Conservation (phyloP, 148 eudicot species). For the Dianthus caryophyllus region DNA sequence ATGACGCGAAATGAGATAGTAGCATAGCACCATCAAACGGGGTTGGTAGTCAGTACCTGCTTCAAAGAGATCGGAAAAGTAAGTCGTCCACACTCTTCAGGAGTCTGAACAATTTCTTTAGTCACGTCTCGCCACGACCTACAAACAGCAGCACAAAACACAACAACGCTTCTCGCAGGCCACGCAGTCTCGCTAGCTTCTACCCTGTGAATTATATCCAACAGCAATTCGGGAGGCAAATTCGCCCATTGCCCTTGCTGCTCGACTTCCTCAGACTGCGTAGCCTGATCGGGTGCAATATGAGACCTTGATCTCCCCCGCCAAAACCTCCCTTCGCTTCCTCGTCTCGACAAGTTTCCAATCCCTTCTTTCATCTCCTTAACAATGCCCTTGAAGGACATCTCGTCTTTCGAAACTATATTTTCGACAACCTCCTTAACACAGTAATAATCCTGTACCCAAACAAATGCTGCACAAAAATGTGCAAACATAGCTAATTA, state of each 20-base stretch:
- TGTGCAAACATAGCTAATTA: no score
- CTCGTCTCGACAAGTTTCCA: slow-evolving; percentile 61
- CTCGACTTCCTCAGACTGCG: slow-evolving; percentile 34
- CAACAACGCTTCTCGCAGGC: slow-evolving; percentile 82
- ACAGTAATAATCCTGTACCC: no score
- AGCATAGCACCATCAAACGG: no score
- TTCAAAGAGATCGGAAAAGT: slow-evolving; percentile 94
- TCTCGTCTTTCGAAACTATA: no score
- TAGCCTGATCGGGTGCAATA: slow-evolving; percentile 72
- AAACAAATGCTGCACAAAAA: no score
- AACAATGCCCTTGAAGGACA: slow-evolving; percentile 76
- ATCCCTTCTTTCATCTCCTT: slow-evolving; percentile 79
- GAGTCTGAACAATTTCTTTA: slow-evolving; percentile 88
- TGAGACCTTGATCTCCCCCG: slow-evolving; percentile 65
- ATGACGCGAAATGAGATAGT: no score
- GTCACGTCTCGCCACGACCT: slow-evolving; percentile 89
- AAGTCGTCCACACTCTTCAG: slow-evolving; percentile 78
- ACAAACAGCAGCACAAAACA: slow-evolving; percentile 85
- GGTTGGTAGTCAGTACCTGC: no score
- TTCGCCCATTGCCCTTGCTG: slow-evolving; percentile 96
- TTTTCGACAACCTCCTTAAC: no score
- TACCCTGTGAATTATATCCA: slow-evolving; percentile 75
- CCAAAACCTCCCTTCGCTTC: slow-evolving; percentile 67
- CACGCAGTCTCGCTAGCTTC: slow-evolving; percentile 78
- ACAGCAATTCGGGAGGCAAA: slow-evolving; percentile 78